Evolutionary conservation across 163 green algal genomes (phyloP), one percentile per base, ranked within the genome.

Genomic region (Chlorella variabilis): DNA sequence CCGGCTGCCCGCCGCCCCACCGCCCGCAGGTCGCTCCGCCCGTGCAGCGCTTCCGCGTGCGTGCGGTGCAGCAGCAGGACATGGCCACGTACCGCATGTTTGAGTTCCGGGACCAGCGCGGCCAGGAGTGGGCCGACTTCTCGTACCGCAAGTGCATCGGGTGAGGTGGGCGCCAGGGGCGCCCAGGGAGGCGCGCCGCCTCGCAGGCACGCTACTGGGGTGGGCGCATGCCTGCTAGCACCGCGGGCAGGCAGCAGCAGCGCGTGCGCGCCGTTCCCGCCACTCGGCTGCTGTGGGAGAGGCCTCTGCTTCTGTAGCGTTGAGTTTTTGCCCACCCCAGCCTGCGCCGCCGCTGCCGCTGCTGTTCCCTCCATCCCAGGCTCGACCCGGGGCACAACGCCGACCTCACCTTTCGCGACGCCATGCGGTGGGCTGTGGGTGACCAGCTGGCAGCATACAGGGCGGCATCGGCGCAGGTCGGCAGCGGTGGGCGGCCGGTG

Each of bases 91-190:
- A 67, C 4, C 71, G 71, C 33, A 29, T 38, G 8, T 78, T 78
- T 29, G 71, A 78, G 34, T 78, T 36, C 25, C 8, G 34, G 49
- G 71, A 78, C 25, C 15, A 11, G 11, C 29, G 49, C 29, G 45
- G 49, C 18, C 23, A 31, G 7, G 2, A 34, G 23, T 78, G 71
- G 71, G 71, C 66, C 13, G 71, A 78, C 49, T 78, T 78, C 34
- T 33, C 9, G 4, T 67, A 66, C 49, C 71, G 71, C 36, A 66
- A 78, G 49, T 78, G 71, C 71, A 38, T 78, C 21, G 71, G 71
- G 71, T 78, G 71, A 51, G 71, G 3, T 4, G 3, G 0, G 21
- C 17, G 11, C 11, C 33, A 27, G 33, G 62, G 62, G 33, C 8
- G 7, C 7, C 15, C 45, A n/a, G 3, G 31, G 45, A n/a, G n/a